phyloP scores from a whole-genome alignment of 2,329 filamentous ascomycete genomes.

The Xylariaceae sp. region DNA sequence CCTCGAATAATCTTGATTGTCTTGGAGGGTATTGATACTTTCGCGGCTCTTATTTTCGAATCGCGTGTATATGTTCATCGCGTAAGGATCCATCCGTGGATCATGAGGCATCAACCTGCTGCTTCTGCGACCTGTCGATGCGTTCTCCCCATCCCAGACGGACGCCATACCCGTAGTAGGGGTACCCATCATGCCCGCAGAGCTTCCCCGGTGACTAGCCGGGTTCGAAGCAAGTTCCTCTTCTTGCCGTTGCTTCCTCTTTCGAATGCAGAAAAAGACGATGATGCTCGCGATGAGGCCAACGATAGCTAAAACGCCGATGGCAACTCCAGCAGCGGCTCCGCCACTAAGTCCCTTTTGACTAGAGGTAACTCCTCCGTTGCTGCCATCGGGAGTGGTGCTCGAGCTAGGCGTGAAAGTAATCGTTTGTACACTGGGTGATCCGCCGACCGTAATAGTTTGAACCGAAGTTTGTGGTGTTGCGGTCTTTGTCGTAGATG shows the following conservation, averaged over 20 bases:
- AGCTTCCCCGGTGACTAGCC: constrained; percentile 49
- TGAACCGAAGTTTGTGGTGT: constrained; percentile 40
- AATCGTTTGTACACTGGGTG: constrained; percentile 47
- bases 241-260: constrained; percentile 42
- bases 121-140: constrained; percentile 47
- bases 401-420: constrained; percentile 47
- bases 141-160: constrained; percentile 37
- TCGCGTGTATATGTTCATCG: constrained; percentile 54
- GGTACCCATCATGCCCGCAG: constrained; percentile 46
- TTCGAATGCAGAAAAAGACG: constrained; percentile 45
- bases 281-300: constrained; percentile 27
- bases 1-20: constrained; percentile 65
- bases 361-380: constrained; percentile 16
- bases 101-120: constrained; percentile 59
- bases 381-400: constrained; percentile 17
- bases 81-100: constrained; percentile 61
- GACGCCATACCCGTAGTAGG: constrained; percentile 45
- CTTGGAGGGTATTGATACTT: constrained; percentile 61
- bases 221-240: constrained; percentile 43
- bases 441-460: constrained; percentile 56
- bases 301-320: constrained; percentile 29
- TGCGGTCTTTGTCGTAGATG: constrained; percentile 26
- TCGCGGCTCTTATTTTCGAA: constrained; percentile 57
- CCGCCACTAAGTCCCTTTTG: constrained; percentile 19
- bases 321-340: constrained; percentile 29